Conservation (phyloP, 2,329 filamentous ascomycete genomes). For the Fusarium newnesense region DNA sequence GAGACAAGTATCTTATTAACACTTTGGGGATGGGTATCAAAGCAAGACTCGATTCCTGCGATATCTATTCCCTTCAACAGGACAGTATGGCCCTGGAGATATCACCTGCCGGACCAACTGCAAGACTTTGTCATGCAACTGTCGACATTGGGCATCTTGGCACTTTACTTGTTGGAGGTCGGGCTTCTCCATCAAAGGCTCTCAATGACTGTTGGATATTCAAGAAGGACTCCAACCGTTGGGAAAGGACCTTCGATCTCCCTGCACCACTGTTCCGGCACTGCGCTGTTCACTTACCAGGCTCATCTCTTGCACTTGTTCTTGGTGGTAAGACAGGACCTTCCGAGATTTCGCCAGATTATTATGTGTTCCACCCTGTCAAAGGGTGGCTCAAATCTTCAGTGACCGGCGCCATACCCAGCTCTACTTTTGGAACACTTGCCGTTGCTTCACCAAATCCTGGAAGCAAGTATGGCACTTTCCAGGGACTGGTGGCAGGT, state of each 20-base stretch:
- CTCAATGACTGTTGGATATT: slow-evolving; percentile 82
- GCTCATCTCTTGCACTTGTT: slow-evolving; percentile 64
- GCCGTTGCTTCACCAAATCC: slow-evolving; percentile 46
- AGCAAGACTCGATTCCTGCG: slow-evolving; percentile 59
- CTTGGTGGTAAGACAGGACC: slow-evolving; percentile 69
- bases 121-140: slow-evolving; percentile 79
- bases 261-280: slow-evolving; percentile 81
- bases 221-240: slow-evolving; percentile 61
- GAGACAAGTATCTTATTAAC: slow-evolving; percentile 57
- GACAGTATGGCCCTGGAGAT: slow-evolving; percentile 39
- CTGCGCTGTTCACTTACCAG: slow-evolving; percentile 63
- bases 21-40: slow-evolving; percentile 58
- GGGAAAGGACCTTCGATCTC: slow-evolving; percentile 74
- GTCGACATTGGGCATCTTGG: slow-evolving; percentile 70
- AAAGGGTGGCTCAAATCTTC: slow-evolving; percentile 60
- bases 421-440: slow-evolving; percentile 57
- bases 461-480: slow-evolving; percentile 44
- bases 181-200: slow-evolving; percentile 77
- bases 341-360: slow-evolving; percentile 60
- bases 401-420: slow-evolving; percentile 48
- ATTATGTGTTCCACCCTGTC: slow-evolving; percentile 62
- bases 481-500: slow-evolving; percentile 74
- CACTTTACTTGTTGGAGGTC: slow-evolving; percentile 78
- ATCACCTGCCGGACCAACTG: slow-evolving; percentile 45
- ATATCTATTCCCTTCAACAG: slow-evolving; percentile 55